Evolutionary conservation across 305 asterid genomes (phyloP).

Genomic region (Plantago lanceolata): DNA sequence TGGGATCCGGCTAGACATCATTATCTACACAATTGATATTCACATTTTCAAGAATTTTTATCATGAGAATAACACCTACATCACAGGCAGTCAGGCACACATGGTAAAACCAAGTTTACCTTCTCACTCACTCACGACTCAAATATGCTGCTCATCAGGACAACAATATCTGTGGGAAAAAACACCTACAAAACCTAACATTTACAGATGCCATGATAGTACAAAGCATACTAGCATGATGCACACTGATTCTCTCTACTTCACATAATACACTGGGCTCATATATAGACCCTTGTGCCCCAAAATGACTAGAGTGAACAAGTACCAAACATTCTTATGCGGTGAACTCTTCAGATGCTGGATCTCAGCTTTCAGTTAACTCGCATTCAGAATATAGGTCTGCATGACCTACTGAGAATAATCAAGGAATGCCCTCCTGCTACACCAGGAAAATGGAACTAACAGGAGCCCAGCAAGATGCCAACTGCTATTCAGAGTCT

Average conservation of each 20-base stretch:
- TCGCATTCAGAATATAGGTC: background rate
- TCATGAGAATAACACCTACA: too few species aligned
- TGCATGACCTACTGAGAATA: background rate
- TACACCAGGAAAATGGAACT: background rate
- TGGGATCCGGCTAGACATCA: too few species aligned
- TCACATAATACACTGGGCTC: background rate
- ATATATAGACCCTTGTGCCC: background rate
- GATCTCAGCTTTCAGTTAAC: background rate
- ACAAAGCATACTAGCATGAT: too few species aligned
- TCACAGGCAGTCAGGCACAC: too few species aligned
- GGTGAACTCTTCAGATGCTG: background rate
- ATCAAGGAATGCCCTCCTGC: background rate
- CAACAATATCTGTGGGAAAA: too few species aligned
- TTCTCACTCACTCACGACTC: too few species aligned
- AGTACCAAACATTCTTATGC: background rate
- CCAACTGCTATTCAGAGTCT: background rate
- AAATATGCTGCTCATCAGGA: too few species aligned
- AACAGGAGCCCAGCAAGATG: background rate
- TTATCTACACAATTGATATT: too few species aligned
- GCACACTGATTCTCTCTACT: background rate
- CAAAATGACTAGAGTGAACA: background rate
- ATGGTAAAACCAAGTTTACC: too few species aligned
- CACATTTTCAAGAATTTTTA: too few species aligned
- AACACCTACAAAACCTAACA: too few species aligned
- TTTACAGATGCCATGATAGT: too few species aligned